Conservation (phyloP, 2,329 filamentous ascomycete species). For the Cordyceps cateniannulata region DNA sequence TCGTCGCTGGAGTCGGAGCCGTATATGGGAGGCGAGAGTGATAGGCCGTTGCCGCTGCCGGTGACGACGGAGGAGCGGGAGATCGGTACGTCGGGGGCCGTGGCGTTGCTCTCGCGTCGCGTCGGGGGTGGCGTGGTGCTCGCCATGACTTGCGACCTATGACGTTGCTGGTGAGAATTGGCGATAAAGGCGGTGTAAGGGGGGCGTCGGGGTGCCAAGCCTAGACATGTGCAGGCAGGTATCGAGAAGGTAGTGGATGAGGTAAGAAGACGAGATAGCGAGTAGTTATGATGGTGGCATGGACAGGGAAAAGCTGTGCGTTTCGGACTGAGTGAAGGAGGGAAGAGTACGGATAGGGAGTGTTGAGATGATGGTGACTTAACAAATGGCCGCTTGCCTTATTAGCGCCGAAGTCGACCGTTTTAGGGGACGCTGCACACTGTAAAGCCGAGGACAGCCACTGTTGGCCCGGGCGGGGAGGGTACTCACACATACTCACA, state of each 20-base stretch:
- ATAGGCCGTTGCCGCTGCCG: not conserved
- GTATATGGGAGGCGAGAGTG: conserved; percentile 11
- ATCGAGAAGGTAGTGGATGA: not conserved
- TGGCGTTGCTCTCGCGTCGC: conserved; percentile 12
- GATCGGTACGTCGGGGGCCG: conserved; percentile 9
- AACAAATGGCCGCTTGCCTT: too few species aligned
- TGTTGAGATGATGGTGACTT: not conserved
- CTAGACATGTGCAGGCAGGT: not conserved
- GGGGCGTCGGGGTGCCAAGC: not conserved
- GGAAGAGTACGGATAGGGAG: not conserved
- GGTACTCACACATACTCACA: too few species aligned
- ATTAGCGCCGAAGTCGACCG: too few species aligned
- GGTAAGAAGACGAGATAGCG: not conserved
- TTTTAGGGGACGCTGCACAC: too few species aligned
- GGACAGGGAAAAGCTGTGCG: not conserved
- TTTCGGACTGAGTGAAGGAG: not conserved
- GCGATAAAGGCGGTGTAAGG: conserved; percentile 26
- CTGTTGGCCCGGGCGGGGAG: too few species aligned
- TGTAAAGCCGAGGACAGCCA: too few species aligned
- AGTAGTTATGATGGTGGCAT: not conserved
- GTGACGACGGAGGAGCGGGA: conserved; percentile 8
- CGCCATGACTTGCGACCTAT: not conserved
- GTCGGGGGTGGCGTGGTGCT: conserved; percentile 12
- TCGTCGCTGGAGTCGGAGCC: conserved; percentile 32
- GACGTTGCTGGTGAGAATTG: not conserved